Evolutionary conservation across 176 grass and related monocot species (phyloP).

Genomic region (Pharus latifolius): DNA sequence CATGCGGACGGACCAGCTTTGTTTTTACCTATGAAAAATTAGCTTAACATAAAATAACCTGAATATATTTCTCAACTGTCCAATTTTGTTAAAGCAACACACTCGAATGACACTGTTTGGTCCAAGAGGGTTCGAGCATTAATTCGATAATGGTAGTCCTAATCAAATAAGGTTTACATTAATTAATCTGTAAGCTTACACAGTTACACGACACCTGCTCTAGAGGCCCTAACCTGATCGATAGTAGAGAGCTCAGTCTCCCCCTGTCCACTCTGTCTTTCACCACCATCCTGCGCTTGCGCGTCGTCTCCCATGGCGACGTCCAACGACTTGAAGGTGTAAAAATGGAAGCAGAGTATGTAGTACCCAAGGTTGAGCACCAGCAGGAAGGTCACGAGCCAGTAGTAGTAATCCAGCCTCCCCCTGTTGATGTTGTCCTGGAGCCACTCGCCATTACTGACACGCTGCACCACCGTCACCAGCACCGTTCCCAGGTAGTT

Average conservation of each 20-base stretch:
- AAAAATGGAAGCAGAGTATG: conserved; percentile 53
- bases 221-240: background rate
- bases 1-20: no score
- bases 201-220: background rate
- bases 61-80: no score
- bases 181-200: background rate
- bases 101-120: no score
- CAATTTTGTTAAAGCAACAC: no score
- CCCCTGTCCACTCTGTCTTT: background rate
- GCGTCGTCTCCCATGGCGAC: conserved; percentile 1
- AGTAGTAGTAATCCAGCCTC: conserved; percentile 79
- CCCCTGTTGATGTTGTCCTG: conserved; percentile 82
- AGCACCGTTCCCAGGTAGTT: conserved; percentile 80
- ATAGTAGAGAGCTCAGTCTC: background rate
- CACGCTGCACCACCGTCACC: conserved; percentile 62
- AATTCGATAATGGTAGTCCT: background rate
- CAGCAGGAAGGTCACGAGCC: conserved; percentile 64
- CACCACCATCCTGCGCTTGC: background rate
- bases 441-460: conserved; percentile 53
- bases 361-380: conserved; percentile 63
- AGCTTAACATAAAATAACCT: no score
- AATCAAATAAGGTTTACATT: background rate
- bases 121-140: no score
- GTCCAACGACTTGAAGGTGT: conserved; percentile 58
- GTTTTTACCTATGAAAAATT: no score